Evolutionary conservation across 768 basidiomycete species (phyloP).

Genomic region (Xerocomellus amylosporus): DNA sequence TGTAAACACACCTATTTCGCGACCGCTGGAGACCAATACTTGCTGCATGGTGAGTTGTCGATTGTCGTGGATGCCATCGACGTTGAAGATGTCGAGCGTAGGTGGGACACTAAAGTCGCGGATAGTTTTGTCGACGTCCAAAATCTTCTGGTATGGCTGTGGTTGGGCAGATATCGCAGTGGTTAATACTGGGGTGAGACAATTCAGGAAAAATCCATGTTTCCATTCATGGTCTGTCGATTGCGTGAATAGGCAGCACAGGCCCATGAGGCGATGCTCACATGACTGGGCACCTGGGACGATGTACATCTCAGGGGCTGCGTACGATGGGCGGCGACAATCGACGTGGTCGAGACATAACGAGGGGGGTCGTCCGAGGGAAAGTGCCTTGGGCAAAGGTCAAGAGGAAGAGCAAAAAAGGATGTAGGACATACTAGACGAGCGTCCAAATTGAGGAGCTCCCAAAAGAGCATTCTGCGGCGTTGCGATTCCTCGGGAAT

Average conservation of each 20-base stretch:
- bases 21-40: slow-evolving; percentile 55
- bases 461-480: slow-evolving; percentile 70
- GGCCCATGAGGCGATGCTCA: slow-evolving; percentile 17
- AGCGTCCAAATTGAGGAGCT: slow-evolving; percentile 64
- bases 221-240: slow-evolving; percentile 68
- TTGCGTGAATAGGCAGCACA: slow-evolving; percentile 12
- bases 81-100: slow-evolving; percentile 44
- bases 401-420: slow-evolving; percentile 13
- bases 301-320: slow-evolving; percentile 28
- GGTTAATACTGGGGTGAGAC: slow-evolving; percentile 62
- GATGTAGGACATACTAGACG: slow-evolving; percentile 52
- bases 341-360: slow-evolving; percentile 65
- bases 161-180: slow-evolving; percentile 50
- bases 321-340: slow-evolving; percentile 43
- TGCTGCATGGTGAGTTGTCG: slow-evolving; percentile 65
- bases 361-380: slow-evolving; percentile 70
- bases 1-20: slow-evolving; percentile 53
- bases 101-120: slow-evolving; percentile 56
- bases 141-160: slow-evolving; percentile 50
- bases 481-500: slow-evolving; percentile 73
- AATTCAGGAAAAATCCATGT: slow-evolving; percentile 59
- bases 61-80: slow-evolving; percentile 36
- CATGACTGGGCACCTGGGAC: slow-evolving; percentile 30
- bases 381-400: slow-evolving; percentile 50
- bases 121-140: slow-evolving; percentile 52